phyloP scores from a whole-genome alignment of 805 yeast genomes.

The Peterozyma xylosa region DNA sequence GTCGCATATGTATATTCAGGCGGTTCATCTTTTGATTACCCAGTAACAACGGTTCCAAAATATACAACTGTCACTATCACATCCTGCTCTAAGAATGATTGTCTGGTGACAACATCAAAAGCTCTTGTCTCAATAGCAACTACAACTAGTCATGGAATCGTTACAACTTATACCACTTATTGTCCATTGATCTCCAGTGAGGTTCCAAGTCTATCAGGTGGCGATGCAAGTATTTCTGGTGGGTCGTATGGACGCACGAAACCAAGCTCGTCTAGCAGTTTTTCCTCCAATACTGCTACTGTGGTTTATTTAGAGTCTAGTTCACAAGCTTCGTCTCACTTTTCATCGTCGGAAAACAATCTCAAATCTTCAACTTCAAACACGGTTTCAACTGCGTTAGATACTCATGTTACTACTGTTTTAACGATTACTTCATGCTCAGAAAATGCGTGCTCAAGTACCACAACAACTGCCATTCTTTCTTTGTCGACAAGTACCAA shows the following conservation, averaged over 20 bases:
- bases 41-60: neutral
- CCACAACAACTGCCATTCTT: conserved; percentile 15
- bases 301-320: too few relatives aligned
- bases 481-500: conserved; percentile 23
- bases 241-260: too few relatives aligned
- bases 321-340: too few relatives aligned
- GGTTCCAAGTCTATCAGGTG: neutral
- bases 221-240: too few relatives aligned
- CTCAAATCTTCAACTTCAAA: conserved; percentile 11
- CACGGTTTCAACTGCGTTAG: conserved; percentile 19
- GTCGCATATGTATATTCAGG: conserved; percentile 1
- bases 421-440: conserved; percentile 23
- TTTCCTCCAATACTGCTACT: too few relatives aligned
- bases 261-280: too few relatives aligned
- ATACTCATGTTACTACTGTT: conserved; percentile 14
- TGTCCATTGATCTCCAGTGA: conserved; percentile 21
- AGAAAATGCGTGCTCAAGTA: conserved; percentile 19
- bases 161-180: conserved; percentile 25
- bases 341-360: conserved; percentile 4
- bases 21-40: neutral
- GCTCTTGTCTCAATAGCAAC: conserved; percentile 1
- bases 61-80: conserved; percentile 4
- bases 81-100: neutral
- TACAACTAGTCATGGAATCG: conserved; percentile 3
- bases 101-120: conserved; percentile 1